Percentiles rank a stretch among this genome's conserved stretches.
These are phyloP conservation scores for Fraxinus pennsylvanica DNA, from an alignment of 257 asterid species.

Conservation along the genomic window DNA sequence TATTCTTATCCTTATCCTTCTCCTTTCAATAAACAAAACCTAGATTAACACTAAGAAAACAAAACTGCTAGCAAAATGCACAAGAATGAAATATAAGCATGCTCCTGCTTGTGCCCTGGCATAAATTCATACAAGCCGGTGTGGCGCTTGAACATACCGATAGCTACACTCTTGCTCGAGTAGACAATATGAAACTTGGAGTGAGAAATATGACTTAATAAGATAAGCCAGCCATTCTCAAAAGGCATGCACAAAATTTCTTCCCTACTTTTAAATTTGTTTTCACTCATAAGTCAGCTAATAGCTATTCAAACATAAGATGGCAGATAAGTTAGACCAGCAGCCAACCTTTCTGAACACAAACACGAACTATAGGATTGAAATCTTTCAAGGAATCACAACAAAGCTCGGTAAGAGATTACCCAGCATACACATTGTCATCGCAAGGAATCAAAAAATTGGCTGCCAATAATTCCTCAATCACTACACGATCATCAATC, in stretches of 20 bases:
- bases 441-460: slow-evolving; percentile 71
- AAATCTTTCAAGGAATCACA: slow-evolving; percentile 90
- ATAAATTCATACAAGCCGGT: background rate
- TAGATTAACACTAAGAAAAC: no score
- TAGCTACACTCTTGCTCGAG: background rate
- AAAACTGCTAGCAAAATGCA: no score
- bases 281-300: slow-evolving; percentile 13
- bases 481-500: slow-evolving; percentile 71
- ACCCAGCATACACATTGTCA: slow-evolving; percentile 48
- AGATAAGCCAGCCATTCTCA: background rate
- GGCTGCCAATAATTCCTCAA: slow-evolving; percentile 67
- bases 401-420: slow-evolving; percentile 82
- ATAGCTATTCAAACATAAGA: background rate
- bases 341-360: slow-evolving; percentile 68
- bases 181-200: background rate
- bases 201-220: background rate
- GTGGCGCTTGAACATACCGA: background rate
- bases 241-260: background rate
- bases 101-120: background rate
- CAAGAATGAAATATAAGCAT: background rate
- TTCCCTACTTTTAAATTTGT: slow-evolving; percentile 4
- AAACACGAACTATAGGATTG: slow-evolving; percentile 94
- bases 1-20: no score
- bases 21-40: no score
- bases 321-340: background rate